Evolutionary conservation across 805 yeast species (phyloP), one percentile per base, ranked within the genome.

Genomic region (Wickerhamiella sergipiensis): DNA sequence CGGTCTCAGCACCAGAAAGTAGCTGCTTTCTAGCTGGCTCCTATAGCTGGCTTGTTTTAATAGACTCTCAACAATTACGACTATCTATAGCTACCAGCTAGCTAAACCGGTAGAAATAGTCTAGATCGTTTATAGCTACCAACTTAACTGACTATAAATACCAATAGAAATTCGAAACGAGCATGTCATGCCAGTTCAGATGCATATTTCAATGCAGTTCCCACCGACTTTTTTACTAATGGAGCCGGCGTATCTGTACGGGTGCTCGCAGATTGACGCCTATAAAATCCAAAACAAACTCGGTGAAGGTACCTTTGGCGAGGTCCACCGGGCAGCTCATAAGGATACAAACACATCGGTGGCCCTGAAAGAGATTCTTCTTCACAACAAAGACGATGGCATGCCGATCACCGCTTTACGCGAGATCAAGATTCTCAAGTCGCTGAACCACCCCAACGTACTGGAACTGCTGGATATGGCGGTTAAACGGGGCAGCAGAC

Each of bases 331-430:
- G 61, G 97, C 95, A 4, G 67, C 62, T 10, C 74, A 71, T 54
- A 70, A 68, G 36, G 65, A 74, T n/a, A 67, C 81, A 1, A 72
- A 76, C 3, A 70, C 75, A 44, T 59, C 79, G 15, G 97, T 90
- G 18, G 99, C 99, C 0, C 71, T 94, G 58, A 92, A 92, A 66
- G 85, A 82, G 62, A 77, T 92, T 46, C 70, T 88, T n/a, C 75
- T 85, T 55, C 88, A 81, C 61, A 79, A 81, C 48, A 83, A 80
- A 43, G 81, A 80, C 57, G 89, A 84, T 59, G 75, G 75, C 36
- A 88, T 90, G 62, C 97, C 98, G 1, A 81, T 92, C 24, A 92
- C 98, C 0, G 96, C 97, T 1, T 78, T 89, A 66, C 75, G 99
- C 55, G 99, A 92, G 62, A 88, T 90, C 52, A 77, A 82, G 17